A percentile compares a stretch with the other conserved stretches of the same genome.
phyloP scores from a whole-genome alignment of 306 rosid species.

The Prunus mira region DNA sequence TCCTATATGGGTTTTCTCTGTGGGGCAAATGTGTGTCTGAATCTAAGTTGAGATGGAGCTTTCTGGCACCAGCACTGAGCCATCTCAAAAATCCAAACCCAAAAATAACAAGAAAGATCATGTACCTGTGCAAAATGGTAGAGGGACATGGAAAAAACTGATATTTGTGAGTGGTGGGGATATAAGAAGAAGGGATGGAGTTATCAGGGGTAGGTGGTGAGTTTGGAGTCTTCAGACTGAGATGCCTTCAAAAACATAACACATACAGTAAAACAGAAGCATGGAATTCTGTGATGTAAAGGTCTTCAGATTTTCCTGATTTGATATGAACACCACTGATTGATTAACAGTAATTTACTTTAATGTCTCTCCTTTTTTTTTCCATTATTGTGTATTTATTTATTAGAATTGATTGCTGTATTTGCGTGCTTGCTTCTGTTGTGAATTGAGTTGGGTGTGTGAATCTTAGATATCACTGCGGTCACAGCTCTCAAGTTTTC shows the following conservation, averaged over 20 bases:
- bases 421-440: conserved; percentile 10
- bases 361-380: not conserved
- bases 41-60: conserved; percentile 76
- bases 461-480: not conserved
- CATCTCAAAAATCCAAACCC: conserved; percentile 29
- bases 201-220: conserved; percentile 74
- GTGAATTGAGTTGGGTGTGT: not conserved
- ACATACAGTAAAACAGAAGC: conserved; percentile 52
- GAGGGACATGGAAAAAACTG: conserved; percentile 22
- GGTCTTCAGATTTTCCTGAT: conserved; percentile 35
- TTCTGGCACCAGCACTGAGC: conserved; percentile 37
- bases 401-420: conserved; percentile 15
- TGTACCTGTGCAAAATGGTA: conserved; percentile 7
- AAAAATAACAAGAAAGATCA: conserved; percentile 26
- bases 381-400: not conserved
- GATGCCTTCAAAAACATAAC: conserved; percentile 45
- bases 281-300: conserved; percentile 28
- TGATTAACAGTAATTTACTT: conserved; percentile 32
- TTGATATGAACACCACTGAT: conserved; percentile 39
- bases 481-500: conserved; percentile 10
- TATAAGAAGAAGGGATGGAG: conserved; percentile 53
- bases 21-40: conserved; percentile 46
- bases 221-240: conserved; percentile 22
- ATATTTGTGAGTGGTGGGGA: conserved; percentile 25
- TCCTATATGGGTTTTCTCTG: conserved; percentile 11